Conservation (phyloP, 2,329 filamentous ascomycete species). For the Westerdykella ornata region DNA sequence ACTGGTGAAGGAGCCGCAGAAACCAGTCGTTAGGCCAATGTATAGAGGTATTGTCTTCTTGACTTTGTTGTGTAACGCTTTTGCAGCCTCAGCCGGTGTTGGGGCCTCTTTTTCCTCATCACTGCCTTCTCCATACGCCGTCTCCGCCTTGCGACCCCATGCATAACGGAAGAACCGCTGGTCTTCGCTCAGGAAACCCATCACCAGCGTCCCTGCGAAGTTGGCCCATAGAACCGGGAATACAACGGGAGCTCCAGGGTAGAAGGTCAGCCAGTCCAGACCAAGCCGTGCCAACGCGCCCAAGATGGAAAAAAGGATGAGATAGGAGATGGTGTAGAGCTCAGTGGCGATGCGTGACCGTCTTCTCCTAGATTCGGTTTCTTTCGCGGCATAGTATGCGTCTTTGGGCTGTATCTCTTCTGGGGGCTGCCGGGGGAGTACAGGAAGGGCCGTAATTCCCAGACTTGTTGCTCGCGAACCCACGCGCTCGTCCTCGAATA, state of each 20-base stretch:
- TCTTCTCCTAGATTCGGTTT: conserved; percentile 9
- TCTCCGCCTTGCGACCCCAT: conserved; percentile 48
- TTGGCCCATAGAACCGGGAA: conserved; percentile 84
- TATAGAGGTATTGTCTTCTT: conserved; percentile 89
- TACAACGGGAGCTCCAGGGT: conserved; percentile 66
- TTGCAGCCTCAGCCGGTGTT: conserved; percentile 43
- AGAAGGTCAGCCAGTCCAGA: conserved; percentile 69
- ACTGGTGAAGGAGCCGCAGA: conserved; percentile 83
- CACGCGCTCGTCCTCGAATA: background rate
- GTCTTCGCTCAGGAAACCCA: conserved; percentile 83
- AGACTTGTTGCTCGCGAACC: background rate
- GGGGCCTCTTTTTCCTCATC: conserved; percentile 35
- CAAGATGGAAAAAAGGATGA: conserved; percentile 76
- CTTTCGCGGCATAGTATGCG: conserved; percentile 9
- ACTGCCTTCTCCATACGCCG: conserved; percentile 13
- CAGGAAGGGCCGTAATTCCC: background rate
- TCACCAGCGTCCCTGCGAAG: conserved; percentile 65
- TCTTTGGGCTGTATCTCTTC: conserved; percentile 4
- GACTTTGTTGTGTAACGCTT: conserved; percentile 39
- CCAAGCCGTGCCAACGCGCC: conserved; percentile 80
- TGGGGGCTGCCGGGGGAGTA: background rate
- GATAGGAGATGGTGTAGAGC: conserved; percentile 65
- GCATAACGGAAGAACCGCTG: conserved; percentile 64
- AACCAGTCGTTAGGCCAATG: conserved; percentile 77
- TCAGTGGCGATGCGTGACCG: conserved; percentile 33